A percentile compares a stretch with the other conserved stretches of the same genome.
Evolutionary conservation across 78 protist genomes (phyloP).

Genomic region (Creolimax fragrantissima): DNA sequence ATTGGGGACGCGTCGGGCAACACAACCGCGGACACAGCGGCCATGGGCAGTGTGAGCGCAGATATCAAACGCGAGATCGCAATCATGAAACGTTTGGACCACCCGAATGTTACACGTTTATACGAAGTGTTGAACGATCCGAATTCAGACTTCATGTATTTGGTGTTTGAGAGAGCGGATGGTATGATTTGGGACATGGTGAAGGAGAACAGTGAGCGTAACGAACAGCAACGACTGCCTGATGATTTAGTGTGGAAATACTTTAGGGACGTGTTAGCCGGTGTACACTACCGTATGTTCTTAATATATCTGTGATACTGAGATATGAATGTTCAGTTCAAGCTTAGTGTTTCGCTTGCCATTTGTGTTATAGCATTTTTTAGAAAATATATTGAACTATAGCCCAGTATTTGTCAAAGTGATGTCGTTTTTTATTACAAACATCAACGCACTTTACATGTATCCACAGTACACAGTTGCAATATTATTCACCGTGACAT

Average conservation of each 20-base stretch:
- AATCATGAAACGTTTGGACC: slow-evolving; percentile 53
- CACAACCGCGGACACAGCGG: background rate
- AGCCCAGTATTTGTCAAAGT: no score
- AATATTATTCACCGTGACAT: background rate
- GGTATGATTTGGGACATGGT: background rate
- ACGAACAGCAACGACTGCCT: background rate
- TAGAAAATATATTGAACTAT: no score
- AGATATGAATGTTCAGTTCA: no score
- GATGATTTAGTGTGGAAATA: background rate
- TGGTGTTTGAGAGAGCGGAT: background rate
- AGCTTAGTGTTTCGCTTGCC: no score
- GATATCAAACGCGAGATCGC: slow-evolving; percentile 53
- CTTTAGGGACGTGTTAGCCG: background rate
- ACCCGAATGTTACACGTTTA: slow-evolving; percentile 48
- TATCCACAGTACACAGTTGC: background rate
- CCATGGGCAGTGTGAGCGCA: background rate
- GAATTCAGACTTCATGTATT: background rate
- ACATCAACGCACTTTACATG: no score
- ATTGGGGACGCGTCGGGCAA: background rate
- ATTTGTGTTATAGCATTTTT: no score
- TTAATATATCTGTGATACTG: no score
- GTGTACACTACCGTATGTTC: background rate
- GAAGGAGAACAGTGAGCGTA: background rate
- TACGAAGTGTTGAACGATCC: background rate
- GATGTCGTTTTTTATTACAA: no score